Conservation (phyloP, 768 basidiomycete genomes). For the Tylopilus balloui region DNA sequence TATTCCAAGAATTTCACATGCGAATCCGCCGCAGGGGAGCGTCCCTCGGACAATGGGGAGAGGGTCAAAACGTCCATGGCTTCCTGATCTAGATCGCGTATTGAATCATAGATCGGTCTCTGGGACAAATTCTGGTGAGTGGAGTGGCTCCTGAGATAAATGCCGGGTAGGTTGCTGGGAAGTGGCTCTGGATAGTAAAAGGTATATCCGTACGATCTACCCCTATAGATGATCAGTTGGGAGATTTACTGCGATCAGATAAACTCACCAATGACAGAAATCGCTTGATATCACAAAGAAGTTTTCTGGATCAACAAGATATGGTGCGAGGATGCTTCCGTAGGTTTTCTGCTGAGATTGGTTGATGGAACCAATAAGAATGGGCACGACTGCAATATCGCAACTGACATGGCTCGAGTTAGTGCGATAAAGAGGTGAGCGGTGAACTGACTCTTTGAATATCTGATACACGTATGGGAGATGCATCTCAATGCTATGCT, state of each 20-base stretch:
- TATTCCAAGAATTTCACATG: slow-evolving; percentile 66
- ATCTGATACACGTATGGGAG: slow-evolving; percentile 84
- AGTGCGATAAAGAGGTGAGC: slow-evolving; percentile 1
- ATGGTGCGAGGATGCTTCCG: slow-evolving; percentile 74
- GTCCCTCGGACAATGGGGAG: slow-evolving; percentile 41
- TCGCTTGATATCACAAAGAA: slow-evolving; percentile 91
- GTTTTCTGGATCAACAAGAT: slow-evolving; percentile 72
- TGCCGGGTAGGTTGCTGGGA: slow-evolving; percentile 41
- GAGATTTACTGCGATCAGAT: not conserved
- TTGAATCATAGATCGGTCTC: slow-evolving; percentile 79
- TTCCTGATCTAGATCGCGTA: slow-evolving; percentile 79
- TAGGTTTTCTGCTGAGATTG: slow-evolving; percentile 54
- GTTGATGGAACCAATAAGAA: slow-evolving; percentile 80
- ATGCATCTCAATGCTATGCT: slow-evolving; percentile 98
- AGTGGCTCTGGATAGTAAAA: slow-evolving; percentile 73
- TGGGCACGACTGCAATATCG: slow-evolving; percentile 81
- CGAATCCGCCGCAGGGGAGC: slow-evolving; percentile 44
- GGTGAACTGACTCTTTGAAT: slow-evolving; percentile 62
- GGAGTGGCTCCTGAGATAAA: slow-evolving; percentile 46
- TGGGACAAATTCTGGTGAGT: slow-evolving; percentile 35
- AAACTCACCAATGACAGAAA: slow-evolving; percentile 91
- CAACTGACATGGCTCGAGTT: slow-evolving; percentile 36
- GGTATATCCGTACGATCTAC: slow-evolving; percentile 80
- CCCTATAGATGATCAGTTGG: slow-evolving; percentile 45
- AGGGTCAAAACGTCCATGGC: slow-evolving; percentile 72